phyloP scores from a whole-genome alignment of 2,329 filamentous ascomycete genomes.

The Fusarium dimerum region DNA sequence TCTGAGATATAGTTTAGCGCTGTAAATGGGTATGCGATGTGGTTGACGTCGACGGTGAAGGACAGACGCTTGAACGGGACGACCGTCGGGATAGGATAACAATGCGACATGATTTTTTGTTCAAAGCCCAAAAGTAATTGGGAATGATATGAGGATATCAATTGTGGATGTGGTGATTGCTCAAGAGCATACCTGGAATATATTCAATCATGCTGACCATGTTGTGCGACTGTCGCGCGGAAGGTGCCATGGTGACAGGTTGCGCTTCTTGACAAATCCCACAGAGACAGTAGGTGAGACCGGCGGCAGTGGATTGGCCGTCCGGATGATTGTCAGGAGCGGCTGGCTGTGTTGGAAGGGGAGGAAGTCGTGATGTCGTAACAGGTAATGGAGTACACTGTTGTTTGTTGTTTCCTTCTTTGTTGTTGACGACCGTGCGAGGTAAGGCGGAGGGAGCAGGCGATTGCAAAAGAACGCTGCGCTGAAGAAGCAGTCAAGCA shows the following conservation, averaged over 20 bases:
- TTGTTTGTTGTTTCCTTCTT: not conserved
- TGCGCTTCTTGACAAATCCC: constrained; percentile 18
- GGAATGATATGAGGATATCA: constrained; percentile 9
- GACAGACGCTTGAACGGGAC: constrained; percentile 11
- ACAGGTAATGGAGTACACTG: not conserved
- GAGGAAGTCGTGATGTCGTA: not conserved
- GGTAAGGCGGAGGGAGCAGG: not conserved
- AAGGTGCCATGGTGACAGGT: constrained; percentile 50
- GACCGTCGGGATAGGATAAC: constrained; percentile 24
- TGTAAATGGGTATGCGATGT: constrained; percentile 17
- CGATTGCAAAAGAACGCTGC: not conserved
- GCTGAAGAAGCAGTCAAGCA: not conserved
- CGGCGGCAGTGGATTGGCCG: not conserved
- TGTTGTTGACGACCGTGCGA: not conserved
- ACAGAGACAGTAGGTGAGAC: not conserved
- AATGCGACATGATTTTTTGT: constrained; percentile 33
- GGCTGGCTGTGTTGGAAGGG: not conserved
- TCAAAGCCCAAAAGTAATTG: constrained; percentile 11
- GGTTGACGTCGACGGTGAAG: constrained; percentile 9
- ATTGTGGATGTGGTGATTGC: not conserved
- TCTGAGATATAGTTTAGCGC: constrained; percentile 56
- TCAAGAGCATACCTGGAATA: constrained; percentile 72
- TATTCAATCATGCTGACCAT: constrained; percentile 94
- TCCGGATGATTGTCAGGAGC: not conserved
- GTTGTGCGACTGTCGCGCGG: constrained; percentile 53